These are phyloP conservation scores for Leptosphaerulina australis DNA, from an alignment of 2,329 filamentous ascomycete species.

Conservation along the genomic window DNA sequence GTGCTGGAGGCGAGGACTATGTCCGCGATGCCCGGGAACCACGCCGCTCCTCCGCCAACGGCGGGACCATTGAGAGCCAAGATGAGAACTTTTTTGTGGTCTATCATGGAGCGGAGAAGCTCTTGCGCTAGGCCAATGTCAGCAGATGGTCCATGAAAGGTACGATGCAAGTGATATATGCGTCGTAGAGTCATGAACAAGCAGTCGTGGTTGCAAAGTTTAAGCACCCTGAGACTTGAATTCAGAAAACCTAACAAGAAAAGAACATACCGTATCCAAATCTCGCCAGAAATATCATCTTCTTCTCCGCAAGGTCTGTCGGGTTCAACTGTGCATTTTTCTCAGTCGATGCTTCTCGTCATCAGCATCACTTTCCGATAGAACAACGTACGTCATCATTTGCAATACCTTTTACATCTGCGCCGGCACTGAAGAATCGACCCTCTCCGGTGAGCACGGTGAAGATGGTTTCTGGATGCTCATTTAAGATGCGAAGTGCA, in stretches of 20 bases:
- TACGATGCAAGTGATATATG: no score
- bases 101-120: slow-evolving; percentile 55
- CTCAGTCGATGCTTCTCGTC: slow-evolving; percentile 16
- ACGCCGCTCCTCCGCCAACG: slow-evolving; percentile 58
- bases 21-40: slow-evolving; percentile 57
- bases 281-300: slow-evolving; percentile 33
- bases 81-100: slow-evolving; percentile 59
- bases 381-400: slow-evolving; percentile 17
- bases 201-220: no score
- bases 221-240: no score
- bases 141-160: background rate
- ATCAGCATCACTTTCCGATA: slow-evolving; percentile 2
- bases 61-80: slow-evolving; percentile 59
- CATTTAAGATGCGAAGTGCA: slow-evolving; percentile 54
- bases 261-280: slow-evolving; percentile 43
- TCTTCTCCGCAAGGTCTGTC: slow-evolving; percentile 44
- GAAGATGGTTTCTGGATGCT: slow-evolving; percentile 57
- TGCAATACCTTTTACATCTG: slow-evolving; percentile 52
- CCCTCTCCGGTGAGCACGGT: slow-evolving; percentile 59
- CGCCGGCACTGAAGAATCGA: slow-evolving; percentile 58
- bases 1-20: slow-evolving; percentile 55
- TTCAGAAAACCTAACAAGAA: no score
- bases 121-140: slow-evolving; percentile 27
- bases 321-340: slow-evolving; percentile 15
- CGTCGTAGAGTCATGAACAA: no score